Percentiles rank a stretch among this genome's conserved stretches.
Conservation (phyloP, 2,329 filamentous ascomycete species). For the Cercospora sp. region DNA sequence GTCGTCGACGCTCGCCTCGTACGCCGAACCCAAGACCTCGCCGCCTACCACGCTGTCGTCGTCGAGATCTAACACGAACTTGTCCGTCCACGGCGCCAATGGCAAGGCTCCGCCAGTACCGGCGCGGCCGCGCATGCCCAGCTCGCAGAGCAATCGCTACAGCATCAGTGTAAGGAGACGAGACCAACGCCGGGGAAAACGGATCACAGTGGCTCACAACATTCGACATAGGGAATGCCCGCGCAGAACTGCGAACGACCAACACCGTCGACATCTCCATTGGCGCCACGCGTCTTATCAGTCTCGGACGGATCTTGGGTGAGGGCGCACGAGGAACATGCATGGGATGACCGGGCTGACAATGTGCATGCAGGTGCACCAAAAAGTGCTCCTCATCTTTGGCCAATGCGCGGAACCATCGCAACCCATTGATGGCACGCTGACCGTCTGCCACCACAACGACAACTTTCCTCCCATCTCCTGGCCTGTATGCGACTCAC, state of each 20-base stretch:
- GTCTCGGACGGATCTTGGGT: conserved; percentile 83
- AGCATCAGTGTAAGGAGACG: conserved; percentile 52
- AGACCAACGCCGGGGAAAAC: background rate
- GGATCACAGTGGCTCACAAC: background rate
- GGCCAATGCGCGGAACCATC: conserved; percentile 77
- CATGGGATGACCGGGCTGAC: conserved; percentile 5
- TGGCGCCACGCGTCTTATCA: conserved; percentile 77
- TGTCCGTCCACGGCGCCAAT: conserved; percentile 54
- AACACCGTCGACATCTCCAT: conserved; percentile 62
- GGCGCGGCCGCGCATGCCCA: conserved; percentile 34
- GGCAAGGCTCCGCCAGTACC: conserved; percentile 46
- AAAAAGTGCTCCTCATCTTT: conserved; percentile 81
- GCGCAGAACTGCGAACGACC: conserved; percentile 30
- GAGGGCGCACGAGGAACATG: conserved; percentile 31
- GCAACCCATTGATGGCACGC: conserved; percentile 70
- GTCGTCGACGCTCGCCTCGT: conserved; percentile 61
- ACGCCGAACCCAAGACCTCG: conserved; percentile 63
- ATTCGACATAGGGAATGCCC: conserved; percentile 24
- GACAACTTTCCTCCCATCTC: conserved; percentile 77
- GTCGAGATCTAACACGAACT: conserved; percentile 59
- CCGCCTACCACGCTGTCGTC: conserved; percentile 71
- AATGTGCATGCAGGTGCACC: conserved; percentile 68
- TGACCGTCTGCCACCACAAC: conserved; percentile 79
- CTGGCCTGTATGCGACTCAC: conserved; percentile 86
- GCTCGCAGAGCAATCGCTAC: conserved; percentile 53